These are phyloP conservation scores for Aspergillus uvarum DNA, from an alignment of 2,329 filamentous ascomycete genomes.

Conservation along the genomic window DNA sequence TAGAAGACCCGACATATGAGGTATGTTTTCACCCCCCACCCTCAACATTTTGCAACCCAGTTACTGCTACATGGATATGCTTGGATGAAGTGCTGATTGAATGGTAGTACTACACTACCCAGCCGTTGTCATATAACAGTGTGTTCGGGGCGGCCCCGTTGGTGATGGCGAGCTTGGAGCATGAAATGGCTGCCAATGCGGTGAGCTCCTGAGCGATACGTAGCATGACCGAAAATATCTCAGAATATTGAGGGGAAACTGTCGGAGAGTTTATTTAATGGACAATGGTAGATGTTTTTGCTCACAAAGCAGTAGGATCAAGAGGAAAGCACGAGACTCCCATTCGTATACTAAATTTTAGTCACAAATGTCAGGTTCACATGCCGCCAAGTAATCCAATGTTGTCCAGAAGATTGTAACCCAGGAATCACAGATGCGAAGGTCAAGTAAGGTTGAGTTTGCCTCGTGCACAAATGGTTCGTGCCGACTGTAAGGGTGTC, in stretches of 20 bases:
- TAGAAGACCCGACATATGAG: conserved; percentile 53
- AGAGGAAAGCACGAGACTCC: no score
- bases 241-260: not conserved
- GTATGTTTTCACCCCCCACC: conserved; percentile 33
- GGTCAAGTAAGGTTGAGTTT: no score
- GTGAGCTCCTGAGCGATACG: not conserved
- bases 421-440: no score
- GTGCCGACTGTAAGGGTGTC: no score
- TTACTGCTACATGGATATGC: not conserved
- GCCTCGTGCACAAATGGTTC: no score
- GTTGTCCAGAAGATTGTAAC: no score
- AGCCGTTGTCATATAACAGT: conserved; percentile 27
- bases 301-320: no score
- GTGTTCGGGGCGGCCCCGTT: conserved; percentile 27
- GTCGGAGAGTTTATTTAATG: no score
- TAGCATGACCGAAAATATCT: not conserved
- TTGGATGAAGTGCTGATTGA: not conserved
- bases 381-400: no score
- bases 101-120: conserved; percentile 27
- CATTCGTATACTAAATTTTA: no score
- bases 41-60: not conserved
- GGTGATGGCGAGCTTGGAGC: conserved; percentile 27
- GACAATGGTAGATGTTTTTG: no score
- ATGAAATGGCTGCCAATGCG: conserved; percentile 18
- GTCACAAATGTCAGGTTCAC: no score